A percentile compares a stretch with the other conserved stretches of the same genome.
phyloP scores from a whole-genome alignment of 108 stramenopile species.

The Nitzschia sp. region DNA sequence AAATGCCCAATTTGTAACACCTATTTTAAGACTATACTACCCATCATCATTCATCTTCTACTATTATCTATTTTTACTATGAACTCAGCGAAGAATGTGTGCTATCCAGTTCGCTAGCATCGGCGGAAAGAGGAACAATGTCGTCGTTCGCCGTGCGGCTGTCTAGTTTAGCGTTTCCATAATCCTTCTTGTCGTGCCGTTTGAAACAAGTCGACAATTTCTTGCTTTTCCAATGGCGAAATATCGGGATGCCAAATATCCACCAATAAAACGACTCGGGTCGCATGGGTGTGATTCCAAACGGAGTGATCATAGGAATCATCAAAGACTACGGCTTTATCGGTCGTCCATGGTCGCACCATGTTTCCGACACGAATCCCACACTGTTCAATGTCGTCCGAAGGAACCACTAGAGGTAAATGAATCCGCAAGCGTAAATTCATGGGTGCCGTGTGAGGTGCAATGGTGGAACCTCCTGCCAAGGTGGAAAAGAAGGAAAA shows the following conservation, averaged over 20 bases:
- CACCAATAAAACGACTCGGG: constrained; percentile 76
- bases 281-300: constrained; percentile 87
- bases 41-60: too few species aligned
- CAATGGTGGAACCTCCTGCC: constrained; percentile 64
- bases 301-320: constrained; percentile 97
- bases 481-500: constrained; percentile 90
- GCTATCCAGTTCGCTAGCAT: too few species aligned
- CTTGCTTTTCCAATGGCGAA: constrained; percentile 58
- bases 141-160: too few species aligned
- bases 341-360: constrained; percentile 74
- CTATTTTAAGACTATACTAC: too few species aligned
- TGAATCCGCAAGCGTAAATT: constrained; percentile 94
- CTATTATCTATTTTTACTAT: too few species aligned
- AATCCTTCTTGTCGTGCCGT: constrained; percentile 74
- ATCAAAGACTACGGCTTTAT: constrained; percentile 90
- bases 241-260: constrained; percentile 94
- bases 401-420: constrained; percentile 91
- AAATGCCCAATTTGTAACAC: too few species aligned
- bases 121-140: too few species aligned
- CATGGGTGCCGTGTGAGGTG: constrained; percentile 90
- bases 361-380: constrained; percentile 92
- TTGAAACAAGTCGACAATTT: constrained; percentile 72
- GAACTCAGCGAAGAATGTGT: too few species aligned
- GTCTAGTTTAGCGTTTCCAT: constrained; percentile 49
- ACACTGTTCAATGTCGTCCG: constrained; percentile 34